Percentiles rank a stretch among this genome's conserved stretches.
Evolutionary conservation across 1,139 yeast genomes (phyloP).

Genomic region (Magnusiomyces tetraspermus): DNA sequence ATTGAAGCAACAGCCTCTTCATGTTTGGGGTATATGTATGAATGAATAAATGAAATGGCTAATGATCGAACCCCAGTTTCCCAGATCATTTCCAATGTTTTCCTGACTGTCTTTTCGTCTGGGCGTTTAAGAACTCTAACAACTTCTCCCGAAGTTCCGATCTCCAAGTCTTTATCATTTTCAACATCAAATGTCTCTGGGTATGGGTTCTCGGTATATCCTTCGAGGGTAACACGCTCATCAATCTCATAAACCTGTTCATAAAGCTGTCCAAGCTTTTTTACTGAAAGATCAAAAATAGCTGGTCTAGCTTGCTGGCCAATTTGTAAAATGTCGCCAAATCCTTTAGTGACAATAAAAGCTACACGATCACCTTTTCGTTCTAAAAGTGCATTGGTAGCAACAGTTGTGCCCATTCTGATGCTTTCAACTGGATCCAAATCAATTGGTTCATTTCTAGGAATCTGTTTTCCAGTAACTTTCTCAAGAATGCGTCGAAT

Average conservation of each 20-base stretch:
- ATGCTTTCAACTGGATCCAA: slow-evolving; percentile 45
- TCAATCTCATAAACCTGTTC: slow-evolving; percentile 57
- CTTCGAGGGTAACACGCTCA: slow-evolving; percentile 64
- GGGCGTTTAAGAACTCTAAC: slow-evolving; percentile 47
- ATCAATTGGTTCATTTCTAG: slow-evolving; percentile 37
- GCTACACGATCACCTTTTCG: slow-evolving; percentile 61
- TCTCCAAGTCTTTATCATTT: slow-evolving; percentile 32
- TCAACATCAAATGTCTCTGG: slow-evolving; percentile 28
- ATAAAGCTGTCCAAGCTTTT: slow-evolving; percentile 50
- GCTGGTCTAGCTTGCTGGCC: slow-evolving; percentile 70
- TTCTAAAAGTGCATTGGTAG: slow-evolving; percentile 65
- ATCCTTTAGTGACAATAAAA: slow-evolving; percentile 56
- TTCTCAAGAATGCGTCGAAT: slow-evolving; percentile 65
- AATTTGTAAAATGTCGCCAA: slow-evolving; percentile 51
- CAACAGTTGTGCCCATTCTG: slow-evolving; percentile 75
- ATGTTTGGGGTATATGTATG: slow-evolving; percentile 61
- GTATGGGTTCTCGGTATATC: slow-evolving; percentile 51
- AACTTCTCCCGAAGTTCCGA: slow-evolving; percentile 57
- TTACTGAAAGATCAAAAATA: slow-evolving; percentile 53
- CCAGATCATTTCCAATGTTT: slow-evolving; percentile 38
- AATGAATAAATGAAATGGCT: slow-evolving; percentile 61
- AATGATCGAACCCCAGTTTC: slow-evolving; percentile 51
- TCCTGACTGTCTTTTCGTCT: slow-evolving; percentile 35
- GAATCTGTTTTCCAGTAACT: slow-evolving; percentile 41
- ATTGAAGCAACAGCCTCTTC: slow-evolving; percentile 48